A percentile compares a stretch with the other conserved stretches of the same genome.
Evolutionary conservation across 371 early-diverging fungal species (phyloP).

Genomic region (Mycotypha africana): DNA sequence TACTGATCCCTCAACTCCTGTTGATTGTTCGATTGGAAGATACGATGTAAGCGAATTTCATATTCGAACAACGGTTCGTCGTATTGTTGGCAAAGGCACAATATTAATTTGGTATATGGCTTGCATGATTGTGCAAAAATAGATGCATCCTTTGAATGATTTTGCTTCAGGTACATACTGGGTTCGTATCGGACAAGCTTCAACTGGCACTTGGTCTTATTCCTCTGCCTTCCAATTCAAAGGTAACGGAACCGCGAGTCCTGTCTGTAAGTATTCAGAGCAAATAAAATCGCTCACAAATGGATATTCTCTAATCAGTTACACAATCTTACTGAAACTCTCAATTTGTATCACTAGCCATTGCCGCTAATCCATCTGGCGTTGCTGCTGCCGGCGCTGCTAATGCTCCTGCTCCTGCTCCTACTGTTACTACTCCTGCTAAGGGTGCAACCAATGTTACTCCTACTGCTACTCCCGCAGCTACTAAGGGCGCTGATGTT

Average conservation of each 20-base stretch:
- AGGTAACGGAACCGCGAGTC: conserved; percentile 32
- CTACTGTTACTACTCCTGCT: conserved; percentile 12
- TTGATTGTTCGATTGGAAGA: conserved; percentile 17
- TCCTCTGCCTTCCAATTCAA: conserved; percentile 37
- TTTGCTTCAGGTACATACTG: conserved; percentile 42
- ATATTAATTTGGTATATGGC: no score
- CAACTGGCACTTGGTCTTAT: conserved; percentile 29
- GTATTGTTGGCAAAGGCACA: no score
- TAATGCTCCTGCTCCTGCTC: conserved; percentile 13
- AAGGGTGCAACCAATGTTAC: conserved; percentile 10
- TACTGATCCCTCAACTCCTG: conserved; percentile 17
- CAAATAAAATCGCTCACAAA: no score
- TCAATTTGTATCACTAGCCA: conserved; percentile 3
- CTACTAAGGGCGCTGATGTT: no score
- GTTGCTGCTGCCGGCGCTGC: conserved; percentile 7
- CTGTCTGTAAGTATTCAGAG: conserved; percentile 40
- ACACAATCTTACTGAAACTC: no score
- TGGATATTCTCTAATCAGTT: no score
- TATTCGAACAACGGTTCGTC: no score
- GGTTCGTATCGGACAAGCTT: conserved; percentile 41
- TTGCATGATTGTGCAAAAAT: no score
- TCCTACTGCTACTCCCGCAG: conserved; percentile 10
- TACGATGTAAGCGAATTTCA: conserved; percentile 29
- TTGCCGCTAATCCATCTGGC: conserved; percentile 11
- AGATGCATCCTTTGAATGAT: conserved; percentile 44